Evolutionary conservation across 208 protist species (phyloP).

Genomic region (Porcisia deanei): DNA sequence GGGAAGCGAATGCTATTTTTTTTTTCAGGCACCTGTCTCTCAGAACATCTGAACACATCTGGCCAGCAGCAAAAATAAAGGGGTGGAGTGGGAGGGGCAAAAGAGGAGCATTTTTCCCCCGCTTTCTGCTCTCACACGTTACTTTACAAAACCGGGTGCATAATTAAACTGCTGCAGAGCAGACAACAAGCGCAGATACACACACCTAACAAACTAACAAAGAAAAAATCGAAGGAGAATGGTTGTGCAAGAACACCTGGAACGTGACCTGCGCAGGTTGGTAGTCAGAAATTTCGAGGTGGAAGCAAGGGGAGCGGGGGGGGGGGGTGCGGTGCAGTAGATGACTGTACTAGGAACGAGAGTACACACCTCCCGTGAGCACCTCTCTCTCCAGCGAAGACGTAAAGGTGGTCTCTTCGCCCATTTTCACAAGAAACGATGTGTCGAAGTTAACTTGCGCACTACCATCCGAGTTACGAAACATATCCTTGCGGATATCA

Average conservation of each 20-base stretch:
- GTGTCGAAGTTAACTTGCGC: slow-evolving; percentile 45
- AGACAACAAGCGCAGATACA: neutral
- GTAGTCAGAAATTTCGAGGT: neutral
- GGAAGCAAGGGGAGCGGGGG: too few species aligned
- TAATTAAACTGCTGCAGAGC: neutral
- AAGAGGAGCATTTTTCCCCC: neutral
- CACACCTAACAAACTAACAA: neutral
- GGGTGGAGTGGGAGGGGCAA: too few species aligned
- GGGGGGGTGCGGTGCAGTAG: neutral
- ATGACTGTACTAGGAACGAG: slow-evolving; percentile 1
- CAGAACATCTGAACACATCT: neutral
- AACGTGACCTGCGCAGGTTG: neutral
- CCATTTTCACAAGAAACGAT: slow-evolving; percentile 85
- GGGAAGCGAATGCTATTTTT: neutral
- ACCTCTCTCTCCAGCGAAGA: slow-evolving; percentile 51
- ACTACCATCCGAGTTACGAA: slow-evolving; percentile 16
- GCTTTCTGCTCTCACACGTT: too few species aligned
- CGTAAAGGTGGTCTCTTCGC: slow-evolving; percentile 69
- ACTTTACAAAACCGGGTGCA: neutral
- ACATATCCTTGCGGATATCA: slow-evolving; percentile 29
- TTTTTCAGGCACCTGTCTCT: neutral
- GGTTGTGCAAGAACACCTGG: neutral
- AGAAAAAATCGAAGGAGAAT: neutral
- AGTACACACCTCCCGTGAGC: slow-evolving; percentile 33
- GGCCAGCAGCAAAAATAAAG: neutral